Percentiles rank a stretch among this genome's conserved stretches.
These are phyloP conservation scores for Bathelium albidoporum DNA, from an alignment of 495 filamentous ascomycete species.

Conservation along the genomic window DNA sequence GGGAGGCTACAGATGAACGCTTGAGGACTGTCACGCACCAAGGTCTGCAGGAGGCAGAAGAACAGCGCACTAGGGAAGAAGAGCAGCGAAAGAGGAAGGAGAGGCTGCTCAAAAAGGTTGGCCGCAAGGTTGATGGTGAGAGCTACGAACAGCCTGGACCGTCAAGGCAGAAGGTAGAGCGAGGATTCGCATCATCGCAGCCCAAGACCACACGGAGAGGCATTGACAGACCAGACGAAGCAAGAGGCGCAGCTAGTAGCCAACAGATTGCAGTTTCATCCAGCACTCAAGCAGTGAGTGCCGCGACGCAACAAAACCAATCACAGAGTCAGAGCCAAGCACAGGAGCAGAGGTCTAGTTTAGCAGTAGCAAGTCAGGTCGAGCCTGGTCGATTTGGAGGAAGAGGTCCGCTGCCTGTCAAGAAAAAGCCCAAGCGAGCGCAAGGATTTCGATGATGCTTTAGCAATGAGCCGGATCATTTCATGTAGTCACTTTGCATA, in stretches of 20 bases:
- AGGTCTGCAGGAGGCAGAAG: not conserved
- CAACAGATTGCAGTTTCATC: constrained; percentile 4
- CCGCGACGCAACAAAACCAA: not conserved
- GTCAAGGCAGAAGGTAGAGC: not conserved
- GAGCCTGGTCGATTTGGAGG: constrained; percentile 27
- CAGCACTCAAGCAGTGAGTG: constrained; percentile 4
- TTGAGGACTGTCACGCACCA: not conserved
- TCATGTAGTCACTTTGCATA: not conserved
- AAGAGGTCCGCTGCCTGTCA: constrained; percentile 14
- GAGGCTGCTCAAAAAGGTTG: not conserved
- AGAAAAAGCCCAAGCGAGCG: constrained; percentile 24
- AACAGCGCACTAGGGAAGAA: not conserved
- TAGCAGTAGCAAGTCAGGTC: constrained; percentile 23
- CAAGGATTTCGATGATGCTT: constrained; percentile 20
- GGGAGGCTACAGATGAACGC: not conserved
- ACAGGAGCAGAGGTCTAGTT: constrained; percentile 2
- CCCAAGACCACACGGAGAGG: constrained; percentile 7
- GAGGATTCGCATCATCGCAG: not conserved
- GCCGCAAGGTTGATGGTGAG: not conserved
- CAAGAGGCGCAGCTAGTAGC: constrained; percentile 7
- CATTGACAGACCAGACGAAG: not conserved
- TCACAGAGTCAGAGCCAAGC: constrained; percentile 15
- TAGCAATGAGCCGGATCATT: not conserved
- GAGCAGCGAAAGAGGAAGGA: not conserved
- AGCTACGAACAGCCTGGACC: not conserved